A percentile compares a stretch with the other conserved stretches of the same genome.
Conservation (phyloP, 768 basidiomycete genomes). For the Boletellus ananiceps region DNA sequence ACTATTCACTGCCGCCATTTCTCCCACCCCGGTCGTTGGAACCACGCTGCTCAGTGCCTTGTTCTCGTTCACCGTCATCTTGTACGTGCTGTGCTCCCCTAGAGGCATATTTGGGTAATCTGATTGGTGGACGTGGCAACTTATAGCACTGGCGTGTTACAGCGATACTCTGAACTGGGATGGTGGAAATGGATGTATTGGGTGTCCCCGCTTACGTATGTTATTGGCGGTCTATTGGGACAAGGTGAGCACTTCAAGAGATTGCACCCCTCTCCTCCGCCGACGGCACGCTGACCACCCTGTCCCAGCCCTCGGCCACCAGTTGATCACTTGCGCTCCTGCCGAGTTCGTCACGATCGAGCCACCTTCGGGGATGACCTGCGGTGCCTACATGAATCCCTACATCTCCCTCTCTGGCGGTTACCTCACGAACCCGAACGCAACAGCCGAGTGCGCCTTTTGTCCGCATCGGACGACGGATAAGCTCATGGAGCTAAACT, state of each 20-base stretch:
- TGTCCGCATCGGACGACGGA: slow-evolving; percentile 53
- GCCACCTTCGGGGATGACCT: slow-evolving; percentile 51
- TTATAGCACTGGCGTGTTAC: slow-evolving; percentile 44
- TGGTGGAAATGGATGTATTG: slow-evolving; percentile 37
- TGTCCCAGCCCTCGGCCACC: slow-evolving; percentile 40
- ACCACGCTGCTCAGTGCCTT: slow-evolving; percentile 35
- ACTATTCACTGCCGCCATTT: slow-evolving; percentile 39
- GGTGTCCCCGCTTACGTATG: slow-evolving; percentile 48
- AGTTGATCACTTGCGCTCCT: slow-evolving; percentile 43
- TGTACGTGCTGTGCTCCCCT: slow-evolving; percentile 28
- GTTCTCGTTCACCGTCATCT: slow-evolving; percentile 40
- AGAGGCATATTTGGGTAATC: neutral
- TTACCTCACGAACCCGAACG: slow-evolving; percentile 52
- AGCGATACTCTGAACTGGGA: slow-evolving; percentile 36
- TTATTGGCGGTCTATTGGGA: slow-evolving; percentile 41
- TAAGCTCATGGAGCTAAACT: slow-evolving; percentile 28
- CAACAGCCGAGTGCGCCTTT: slow-evolving; percentile 50
- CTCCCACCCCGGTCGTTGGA: slow-evolving; percentile 40
- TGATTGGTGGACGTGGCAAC: neutral
- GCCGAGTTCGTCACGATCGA: slow-evolving; percentile 50
- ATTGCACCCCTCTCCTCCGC: no score
- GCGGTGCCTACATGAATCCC: slow-evolving; percentile 44
- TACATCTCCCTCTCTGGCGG: slow-evolving; percentile 53
- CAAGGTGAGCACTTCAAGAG: slow-evolving; percentile 15
- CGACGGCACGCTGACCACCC: neutral